Evolutionary conservation across 306 rosid genomes (phyloP).

Genomic region (Medicago ruthenica): DNA sequence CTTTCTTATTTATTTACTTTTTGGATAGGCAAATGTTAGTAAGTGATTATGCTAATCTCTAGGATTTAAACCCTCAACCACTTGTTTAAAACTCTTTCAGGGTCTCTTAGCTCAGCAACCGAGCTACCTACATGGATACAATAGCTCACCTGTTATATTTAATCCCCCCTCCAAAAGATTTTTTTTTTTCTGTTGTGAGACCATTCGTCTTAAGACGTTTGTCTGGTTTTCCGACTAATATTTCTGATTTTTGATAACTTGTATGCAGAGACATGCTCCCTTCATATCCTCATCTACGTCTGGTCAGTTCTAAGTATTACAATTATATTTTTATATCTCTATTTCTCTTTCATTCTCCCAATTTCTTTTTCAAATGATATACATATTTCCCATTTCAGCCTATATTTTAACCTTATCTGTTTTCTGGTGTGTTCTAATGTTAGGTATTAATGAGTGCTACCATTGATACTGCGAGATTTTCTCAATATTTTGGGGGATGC

Average conservation of each 20-base stretch:
- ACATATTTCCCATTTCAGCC: conserved; percentile 16
- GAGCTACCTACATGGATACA: not conserved
- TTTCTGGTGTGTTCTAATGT: conserved; percentile 28
- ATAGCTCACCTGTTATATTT: conserved; percentile 15
- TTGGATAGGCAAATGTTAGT: too few relatives aligned
- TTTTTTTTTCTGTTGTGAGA: conserved; percentile 7
- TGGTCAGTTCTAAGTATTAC: conserved; percentile 68
- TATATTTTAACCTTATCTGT: conserved; percentile 17
- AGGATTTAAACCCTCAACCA: too few relatives aligned
- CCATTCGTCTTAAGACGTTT: not conserved
- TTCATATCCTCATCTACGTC: conserved; percentile 66
- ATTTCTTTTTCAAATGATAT: conserved; percentile 26
- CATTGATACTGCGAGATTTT: conserved; percentile 79
- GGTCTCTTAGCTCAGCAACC: too few relatives aligned
- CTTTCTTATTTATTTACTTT: not conserved
- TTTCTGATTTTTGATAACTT: conserved; percentile 38
- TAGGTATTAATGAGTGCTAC: conserved; percentile 99
- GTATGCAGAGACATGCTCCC: conserved; percentile 91
- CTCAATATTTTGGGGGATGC: conserved; percentile 93
- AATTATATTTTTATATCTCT: conserved; percentile 28
- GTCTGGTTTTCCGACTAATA: conserved; percentile 43
- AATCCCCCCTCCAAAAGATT: conserved; percentile 18
- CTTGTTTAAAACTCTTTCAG: too few relatives aligned
- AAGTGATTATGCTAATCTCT: too few relatives aligned
- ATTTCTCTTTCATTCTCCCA: conserved; percentile 30